These are phyloP conservation scores for Blastobotrys ciferrii DNA, from an alignment of 1,139 yeast genomes.

Conservation along the genomic window DNA sequence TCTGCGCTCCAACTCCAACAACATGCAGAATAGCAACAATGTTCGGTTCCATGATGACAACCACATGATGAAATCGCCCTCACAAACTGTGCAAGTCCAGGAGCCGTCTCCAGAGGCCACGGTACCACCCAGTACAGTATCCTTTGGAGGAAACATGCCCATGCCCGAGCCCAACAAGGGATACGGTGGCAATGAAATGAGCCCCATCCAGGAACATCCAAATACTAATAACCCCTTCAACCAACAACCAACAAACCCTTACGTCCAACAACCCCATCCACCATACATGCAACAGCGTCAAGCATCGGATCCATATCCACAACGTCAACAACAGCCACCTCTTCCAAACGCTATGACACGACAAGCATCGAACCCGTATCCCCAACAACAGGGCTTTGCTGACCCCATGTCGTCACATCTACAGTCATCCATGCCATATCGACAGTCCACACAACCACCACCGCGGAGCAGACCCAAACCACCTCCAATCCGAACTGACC, in stretches of 20 bases:
- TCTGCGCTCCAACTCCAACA: background rate
- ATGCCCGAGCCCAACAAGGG: background rate
- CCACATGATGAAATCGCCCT: background rate
- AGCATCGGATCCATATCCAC: too few relatives aligned
- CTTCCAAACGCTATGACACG: background rate
- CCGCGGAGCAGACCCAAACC: too few relatives aligned
- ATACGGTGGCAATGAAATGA: background rate
- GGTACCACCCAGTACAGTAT: slow-evolving; percentile 14
- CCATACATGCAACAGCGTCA: slow-evolving; percentile 4
- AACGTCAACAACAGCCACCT: background rate
- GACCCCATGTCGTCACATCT: too few relatives aligned
- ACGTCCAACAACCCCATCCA: background rate
- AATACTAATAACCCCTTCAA: background rate
- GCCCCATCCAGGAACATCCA: background rate
- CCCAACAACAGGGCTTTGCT: too few relatives aligned
- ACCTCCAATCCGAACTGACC: background rate
- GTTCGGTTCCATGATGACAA: background rate
- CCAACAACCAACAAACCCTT: too few relatives aligned
- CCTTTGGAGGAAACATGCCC: slow-evolving; percentile 13
- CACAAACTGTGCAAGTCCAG: background rate
- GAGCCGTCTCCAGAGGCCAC: slow-evolving; percentile 13
- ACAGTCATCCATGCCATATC: slow-evolving; percentile 7
- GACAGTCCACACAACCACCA: slow-evolving; percentile 6
- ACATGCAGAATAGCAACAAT: background rate
- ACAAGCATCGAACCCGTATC: background rate